Evolutionary conservation across 2,329 filamentous ascomycete species (phyloP).

Genomic region (Emydomyces testavorans): DNA sequence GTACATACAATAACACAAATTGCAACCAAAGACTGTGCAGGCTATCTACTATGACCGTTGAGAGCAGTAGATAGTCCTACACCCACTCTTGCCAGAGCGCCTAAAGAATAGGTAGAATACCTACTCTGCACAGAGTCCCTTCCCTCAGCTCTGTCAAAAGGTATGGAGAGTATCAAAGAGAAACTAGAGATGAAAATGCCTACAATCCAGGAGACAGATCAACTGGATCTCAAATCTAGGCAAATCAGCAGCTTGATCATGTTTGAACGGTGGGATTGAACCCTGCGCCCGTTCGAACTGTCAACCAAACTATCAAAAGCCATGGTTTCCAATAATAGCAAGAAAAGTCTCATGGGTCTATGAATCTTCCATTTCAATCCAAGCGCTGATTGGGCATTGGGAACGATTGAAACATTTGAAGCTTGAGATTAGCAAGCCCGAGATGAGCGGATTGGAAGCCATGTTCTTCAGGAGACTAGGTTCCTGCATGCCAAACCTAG

Average conservation of each 20-base stretch:
- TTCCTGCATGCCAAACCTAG: neutral
- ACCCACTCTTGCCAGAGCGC: too few relatives aligned
- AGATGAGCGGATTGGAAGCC: neutral
- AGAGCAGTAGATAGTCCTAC: too few relatives aligned
- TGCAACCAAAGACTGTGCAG: too few relatives aligned
- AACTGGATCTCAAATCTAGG: neutral
- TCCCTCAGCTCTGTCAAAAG: neutral
- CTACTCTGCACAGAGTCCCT: too few relatives aligned
- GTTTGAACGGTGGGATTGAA: neutral
- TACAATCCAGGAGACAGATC: neutral
- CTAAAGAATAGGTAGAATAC: too few relatives aligned
- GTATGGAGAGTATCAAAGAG: neutral
- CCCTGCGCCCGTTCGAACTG: neutral
- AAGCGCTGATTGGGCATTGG: neutral
- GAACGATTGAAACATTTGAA: neutral
- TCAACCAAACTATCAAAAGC: neutral
- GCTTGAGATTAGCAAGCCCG: neutral
- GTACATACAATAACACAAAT: neutral
- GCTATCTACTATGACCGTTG: too few relatives aligned
- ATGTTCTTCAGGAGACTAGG: neutral
- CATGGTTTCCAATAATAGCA: slow-evolving; percentile 5
- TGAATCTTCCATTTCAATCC: neutral
- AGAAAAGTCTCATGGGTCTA: neutral
- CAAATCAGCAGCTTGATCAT: neutral
- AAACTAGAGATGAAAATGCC: neutral